A percentile compares a stretch with the other conserved stretches of the same genome.
phyloP scores from a whole-genome alignment of 345 rosid genomes.

The Firmiana major region DNA sequence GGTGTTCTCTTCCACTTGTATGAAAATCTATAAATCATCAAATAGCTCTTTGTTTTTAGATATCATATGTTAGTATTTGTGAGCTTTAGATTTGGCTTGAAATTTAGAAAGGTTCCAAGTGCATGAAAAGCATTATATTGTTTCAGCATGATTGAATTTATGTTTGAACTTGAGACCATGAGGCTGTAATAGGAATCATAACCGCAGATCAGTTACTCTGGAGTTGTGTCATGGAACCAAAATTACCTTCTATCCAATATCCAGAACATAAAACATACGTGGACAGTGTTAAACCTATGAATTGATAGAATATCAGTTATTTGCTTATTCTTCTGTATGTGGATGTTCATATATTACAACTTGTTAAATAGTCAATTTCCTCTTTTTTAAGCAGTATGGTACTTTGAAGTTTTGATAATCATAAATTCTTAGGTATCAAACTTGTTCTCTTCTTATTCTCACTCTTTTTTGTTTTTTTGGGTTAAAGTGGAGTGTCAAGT shows the following conservation, averaged over 20 bases:
- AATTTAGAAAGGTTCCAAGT: neutral
- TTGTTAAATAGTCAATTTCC: neutral
- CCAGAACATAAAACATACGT: neutral
- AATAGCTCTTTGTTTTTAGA: neutral
- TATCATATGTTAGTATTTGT: neutral
- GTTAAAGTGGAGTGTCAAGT: neutral
- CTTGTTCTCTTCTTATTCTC: neutral
- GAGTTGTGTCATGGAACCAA: neutral
- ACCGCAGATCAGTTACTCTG: neutral
- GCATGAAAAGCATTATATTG: neutral
- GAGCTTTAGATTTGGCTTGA: neutral
- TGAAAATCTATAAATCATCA: neutral
- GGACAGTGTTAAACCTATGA: neutral
- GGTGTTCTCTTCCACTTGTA: constrained; percentile 2
- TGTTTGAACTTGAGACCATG: neutral
- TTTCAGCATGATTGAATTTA: neutral
- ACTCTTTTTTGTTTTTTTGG: neutral
- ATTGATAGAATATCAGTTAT: neutral
- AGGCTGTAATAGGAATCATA: neutral
- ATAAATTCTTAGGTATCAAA: neutral
- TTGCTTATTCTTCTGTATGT: neutral
- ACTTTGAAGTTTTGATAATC: neutral
- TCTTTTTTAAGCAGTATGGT: neutral
- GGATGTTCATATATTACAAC: neutral
- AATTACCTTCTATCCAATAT: neutral